A percentile compares a stretch with the other conserved stretches of the same genome.
These are phyloP conservation scores for Elsinoe necatrix DNA, from an alignment of 2,329 filamentous ascomycete species.

Conservation along the genomic window DNA sequence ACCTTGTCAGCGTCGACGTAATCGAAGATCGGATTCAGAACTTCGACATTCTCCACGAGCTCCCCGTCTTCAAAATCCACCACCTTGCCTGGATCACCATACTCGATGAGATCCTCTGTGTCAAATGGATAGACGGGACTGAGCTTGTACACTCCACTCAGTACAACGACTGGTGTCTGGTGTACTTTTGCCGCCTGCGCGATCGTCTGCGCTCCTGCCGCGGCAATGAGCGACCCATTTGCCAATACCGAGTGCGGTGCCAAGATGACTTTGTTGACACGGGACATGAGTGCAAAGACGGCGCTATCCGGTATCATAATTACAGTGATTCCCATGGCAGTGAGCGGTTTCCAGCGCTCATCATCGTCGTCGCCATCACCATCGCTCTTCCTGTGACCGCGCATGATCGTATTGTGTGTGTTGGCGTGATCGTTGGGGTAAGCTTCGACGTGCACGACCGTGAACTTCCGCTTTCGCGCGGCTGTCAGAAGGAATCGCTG, in stretches of 20 bases:
- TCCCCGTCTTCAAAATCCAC: slow-evolving; percentile 71
- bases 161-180: slow-evolving; percentile 74
- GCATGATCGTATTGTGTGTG: slow-evolving; percentile 53
- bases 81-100: slow-evolving; percentile 70
- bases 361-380: slow-evolving; percentile 40
- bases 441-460: slow-evolving; percentile 71
- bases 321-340: slow-evolving; percentile 67
- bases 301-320: slow-evolving; percentile 78
- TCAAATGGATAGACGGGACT: slow-evolving; percentile 83
- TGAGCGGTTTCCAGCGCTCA: slow-evolving; percentile 66
- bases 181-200: slow-evolving; percentile 77
- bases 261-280: slow-evolving; percentile 90
- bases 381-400: slow-evolving; percentile 41
- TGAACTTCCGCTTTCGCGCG: slow-evolving; percentile 83
- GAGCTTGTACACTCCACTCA: slow-evolving; percentile 88
- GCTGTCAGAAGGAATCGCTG: slow-evolving; percentile 84
- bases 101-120: slow-evolving; percentile 73
- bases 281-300: slow-evolving; percentile 87
- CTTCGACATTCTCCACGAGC: slow-evolving; percentile 67
- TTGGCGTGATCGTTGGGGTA: slow-evolving; percentile 60
- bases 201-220: slow-evolving; percentile 74
- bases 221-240: slow-evolving; percentile 77
- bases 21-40: slow-evolving; percentile 73
- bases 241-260: slow-evolving; percentile 80
- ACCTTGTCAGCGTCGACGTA: slow-evolving; percentile 69